A percentile compares a stretch with the other conserved stretches of the same genome.
Evolutionary conservation across 2,329 filamentous ascomycete genomes (phyloP).

Genomic region (Fusarium liriodendri): DNA sequence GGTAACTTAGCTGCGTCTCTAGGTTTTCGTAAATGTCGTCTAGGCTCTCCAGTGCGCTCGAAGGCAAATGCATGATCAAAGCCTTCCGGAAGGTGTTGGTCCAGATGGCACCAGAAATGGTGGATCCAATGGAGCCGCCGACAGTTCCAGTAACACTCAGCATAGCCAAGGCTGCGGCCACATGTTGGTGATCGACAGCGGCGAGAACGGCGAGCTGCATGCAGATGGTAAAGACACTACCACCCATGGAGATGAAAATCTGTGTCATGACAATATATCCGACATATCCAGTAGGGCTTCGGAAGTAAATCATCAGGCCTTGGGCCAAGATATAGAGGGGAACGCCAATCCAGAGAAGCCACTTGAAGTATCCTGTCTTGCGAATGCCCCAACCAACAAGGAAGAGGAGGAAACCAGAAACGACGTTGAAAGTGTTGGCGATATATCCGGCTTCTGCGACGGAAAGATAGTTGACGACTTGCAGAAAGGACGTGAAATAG

Average conservation of each 20-base stretch:
- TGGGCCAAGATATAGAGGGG: conserved; percentile 7
- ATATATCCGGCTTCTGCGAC: conserved; percentile 6
- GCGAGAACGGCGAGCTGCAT: conserved; percentile 6
- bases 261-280: conserved; percentile 10
- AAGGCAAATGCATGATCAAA: background rate
- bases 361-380: conserved; percentile 7
- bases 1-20: conserved; percentile 49
- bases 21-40: conserved; percentile 56
- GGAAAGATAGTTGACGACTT: conserved; percentile 2
- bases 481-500: conserved; percentile 8
- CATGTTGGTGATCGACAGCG: conserved; percentile 4
- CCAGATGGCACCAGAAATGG: conserved; percentile 10
- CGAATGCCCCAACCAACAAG: conserved; percentile 4
- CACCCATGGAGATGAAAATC: conserved; percentile 2
- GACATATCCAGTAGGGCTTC: background rate
- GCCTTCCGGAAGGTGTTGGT: conserved; percentile 1
- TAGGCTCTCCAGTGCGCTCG: conserved; percentile 20
- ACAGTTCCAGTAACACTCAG: background rate
- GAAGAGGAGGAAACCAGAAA: background rate
- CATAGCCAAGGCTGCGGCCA: conserved; percentile 3
- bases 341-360: conserved; percentile 9
- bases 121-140: background rate
- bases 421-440: conserved; percentile 5
- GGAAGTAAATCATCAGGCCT: conserved; percentile 10
- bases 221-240: conserved; percentile 1